Percentiles rank a stretch among this genome's conserved stretches.
These are phyloP conservation scores for Metarhizium album DNA, from an alignment of 2,329 filamentous ascomycete genomes.

Conservation along the genomic window DNA sequence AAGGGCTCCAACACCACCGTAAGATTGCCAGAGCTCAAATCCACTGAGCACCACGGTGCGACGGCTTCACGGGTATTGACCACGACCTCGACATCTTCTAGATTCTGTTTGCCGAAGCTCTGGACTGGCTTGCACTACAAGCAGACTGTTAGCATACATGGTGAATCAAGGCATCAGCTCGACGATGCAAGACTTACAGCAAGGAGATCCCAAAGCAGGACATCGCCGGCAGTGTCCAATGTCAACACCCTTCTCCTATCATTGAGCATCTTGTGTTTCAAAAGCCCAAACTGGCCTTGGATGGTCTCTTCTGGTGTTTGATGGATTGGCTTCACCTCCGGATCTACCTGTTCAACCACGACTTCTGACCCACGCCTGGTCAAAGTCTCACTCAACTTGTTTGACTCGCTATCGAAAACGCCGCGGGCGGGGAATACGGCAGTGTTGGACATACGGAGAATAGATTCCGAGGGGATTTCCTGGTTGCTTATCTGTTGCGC, in stretches of 20 bases:
- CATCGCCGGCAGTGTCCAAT: slow-evolving; percentile 87
- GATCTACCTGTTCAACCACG: slow-evolving; percentile 17
- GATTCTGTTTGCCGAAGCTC: slow-evolving; percentile 86
- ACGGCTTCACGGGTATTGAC: slow-evolving; percentile 84
- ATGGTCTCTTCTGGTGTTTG: slow-evolving; percentile 68
- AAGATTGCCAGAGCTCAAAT: slow-evolving; percentile 83
- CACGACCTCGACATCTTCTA: slow-evolving; percentile 81
- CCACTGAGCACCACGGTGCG: slow-evolving; percentile 91
- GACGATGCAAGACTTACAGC: slow-evolving; percentile 41
- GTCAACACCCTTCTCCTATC: slow-evolving; percentile 84
- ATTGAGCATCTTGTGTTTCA: slow-evolving; percentile 87
- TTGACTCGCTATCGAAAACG: slow-evolving; percentile 42
- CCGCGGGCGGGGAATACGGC: slow-evolving; percentile 58
- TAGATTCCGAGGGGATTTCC: slow-evolving; percentile 65
- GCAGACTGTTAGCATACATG: neutral
- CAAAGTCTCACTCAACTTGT: slow-evolving; percentile 33
- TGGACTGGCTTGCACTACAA: slow-evolving; percentile 70
- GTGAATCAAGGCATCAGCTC: neutral
- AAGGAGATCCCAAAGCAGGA: slow-evolving; percentile 88
- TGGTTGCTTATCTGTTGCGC: slow-evolving; percentile 34
- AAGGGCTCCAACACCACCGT: slow-evolving; percentile 88
- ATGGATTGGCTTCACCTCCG: slow-evolving; percentile 48
- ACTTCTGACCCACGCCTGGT: slow-evolving; percentile 29
- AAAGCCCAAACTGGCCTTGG: slow-evolving; percentile 87
- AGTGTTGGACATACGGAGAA: slow-evolving; percentile 76